Base-by-base conservation (phyloP, 129 eudicot genomes). In the Apium graveolens region DNA sequence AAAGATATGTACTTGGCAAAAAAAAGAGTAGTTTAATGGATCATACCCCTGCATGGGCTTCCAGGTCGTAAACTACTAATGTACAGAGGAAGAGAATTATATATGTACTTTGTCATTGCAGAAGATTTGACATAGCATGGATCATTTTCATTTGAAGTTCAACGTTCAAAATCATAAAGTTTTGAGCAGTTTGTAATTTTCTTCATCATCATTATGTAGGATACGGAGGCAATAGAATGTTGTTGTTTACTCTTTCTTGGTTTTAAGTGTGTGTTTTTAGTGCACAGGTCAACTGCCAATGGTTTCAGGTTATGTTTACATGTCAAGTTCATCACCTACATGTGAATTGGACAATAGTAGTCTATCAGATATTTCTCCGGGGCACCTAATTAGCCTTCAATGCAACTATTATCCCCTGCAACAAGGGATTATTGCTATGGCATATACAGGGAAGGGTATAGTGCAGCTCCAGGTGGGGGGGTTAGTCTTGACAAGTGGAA, bases 351-450 rank as follows among this genome's bases (percentile, higher is more conserved):
- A 63, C 16, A 78, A 72, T 14, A 65, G 53, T 34, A 29, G 62
- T 79, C 79, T 41, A 29, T 44, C 63, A 14, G 79, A 76, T 31
- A 70, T 45, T 39, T 68, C 80, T 49, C 60, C 62, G 29, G n/a
- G n/a, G 83, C 81, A 17, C 81, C 45, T 51, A 51, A 70, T 55
- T 32, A 80, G 26, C 73, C 62, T 51, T 71, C 75, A 46, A 49
- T 77, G 68, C 82, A 78, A 75, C 76, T 60, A 11, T 82, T 79
- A 71, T 55, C 57, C 49, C 68, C 85, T 2, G 34, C 82, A 41
- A 69, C 72, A 18, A 27, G 37, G 31, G 76, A 82, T 85, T 31
- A 76, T 29, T 75, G 18, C 7, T 46, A 35, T 45, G 81, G 75
- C 18, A 17, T 74, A 57, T 37, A 32, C 35, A 26, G 32, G 7